Conservation (phyloP, 2,329 filamentous ascomycete genomes). For the Penicillium nordicum region DNA sequence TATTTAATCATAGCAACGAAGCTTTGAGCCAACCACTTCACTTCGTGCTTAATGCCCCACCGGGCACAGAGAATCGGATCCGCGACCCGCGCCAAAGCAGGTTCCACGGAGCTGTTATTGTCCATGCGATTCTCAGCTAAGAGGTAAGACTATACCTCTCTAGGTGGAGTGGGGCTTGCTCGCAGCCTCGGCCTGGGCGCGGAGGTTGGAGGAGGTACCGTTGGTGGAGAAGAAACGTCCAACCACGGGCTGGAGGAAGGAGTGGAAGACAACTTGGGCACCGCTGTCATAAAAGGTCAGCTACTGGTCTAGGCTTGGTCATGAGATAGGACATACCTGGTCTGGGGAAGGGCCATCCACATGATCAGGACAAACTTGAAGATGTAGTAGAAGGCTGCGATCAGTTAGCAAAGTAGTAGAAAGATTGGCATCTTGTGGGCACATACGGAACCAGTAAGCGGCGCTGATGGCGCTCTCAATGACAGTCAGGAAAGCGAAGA, state of each 20-base stretch:
- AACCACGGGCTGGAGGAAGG: conserved; percentile 86
- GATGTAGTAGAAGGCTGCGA: conserved; percentile 86
- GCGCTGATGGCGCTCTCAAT: conserved; percentile 64
- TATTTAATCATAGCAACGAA: conserved; percentile 14
- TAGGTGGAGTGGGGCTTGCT: conserved; percentile 62
- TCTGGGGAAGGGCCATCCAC: conserved; percentile 95
- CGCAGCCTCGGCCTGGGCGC: conserved; percentile 77
- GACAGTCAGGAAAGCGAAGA: conserved; percentile 63
- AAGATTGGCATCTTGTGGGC: background rate
- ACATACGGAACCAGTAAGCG: conserved; percentile 65
- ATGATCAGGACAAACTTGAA: conserved; percentile 98
- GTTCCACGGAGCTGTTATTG: conserved; percentile 8
- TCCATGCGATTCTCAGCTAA: conserved; percentile 23
- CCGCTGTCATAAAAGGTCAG: conserved; percentile 56
- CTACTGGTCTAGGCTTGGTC: background rate
- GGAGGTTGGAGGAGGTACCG: conserved; percentile 81
- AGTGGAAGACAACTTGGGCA: conserved; percentile 94
- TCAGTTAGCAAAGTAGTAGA: conserved; percentile 21
- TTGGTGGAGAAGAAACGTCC: conserved; percentile 80
- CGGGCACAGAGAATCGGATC: conserved; percentile 19
- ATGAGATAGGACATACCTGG: conserved; percentile 63
- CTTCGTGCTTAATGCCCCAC: background rate
- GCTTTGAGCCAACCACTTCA: conserved; percentile 1
- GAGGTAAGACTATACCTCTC: conserved; percentile 13
- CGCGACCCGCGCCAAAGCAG: conserved; percentile 10